A percentile compares a stretch with the other conserved stretches of the same genome.
phyloP scores from a whole-genome alignment of 1,284 basidiomycete species.

The Heterobasidion parviporum region DNA sequence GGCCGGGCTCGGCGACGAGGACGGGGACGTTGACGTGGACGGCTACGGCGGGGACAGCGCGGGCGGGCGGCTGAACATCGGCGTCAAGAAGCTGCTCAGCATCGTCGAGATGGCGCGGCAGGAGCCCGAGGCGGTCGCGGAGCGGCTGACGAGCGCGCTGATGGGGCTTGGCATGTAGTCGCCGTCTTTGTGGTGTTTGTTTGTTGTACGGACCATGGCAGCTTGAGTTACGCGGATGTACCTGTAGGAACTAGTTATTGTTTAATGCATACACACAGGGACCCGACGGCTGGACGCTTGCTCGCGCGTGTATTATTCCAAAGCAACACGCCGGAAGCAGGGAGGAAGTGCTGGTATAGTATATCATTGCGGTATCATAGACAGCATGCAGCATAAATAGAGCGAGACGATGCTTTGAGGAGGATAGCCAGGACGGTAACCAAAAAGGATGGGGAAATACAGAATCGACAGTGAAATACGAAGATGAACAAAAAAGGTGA shows the following conservation, averaged over 20 bases:
- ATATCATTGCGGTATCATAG: not conserved
- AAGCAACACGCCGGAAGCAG: not conserved
- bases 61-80: conserved; percentile 57
- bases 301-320: not conserved
- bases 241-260: not conserved
- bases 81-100: conserved; percentile 91
- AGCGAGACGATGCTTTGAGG: not conserved
- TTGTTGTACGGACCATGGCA: not conserved
- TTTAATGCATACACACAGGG: not conserved
- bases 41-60: conserved; percentile 23
- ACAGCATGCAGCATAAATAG: not conserved
- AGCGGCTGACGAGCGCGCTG: conserved; percentile 64
- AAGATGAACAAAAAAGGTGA: not conserved
- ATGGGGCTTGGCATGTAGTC: conserved; percentile 48
- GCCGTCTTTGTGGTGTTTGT: not conserved
- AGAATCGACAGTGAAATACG: not conserved
- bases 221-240: not conserved
- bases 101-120: conserved; percentile 96
- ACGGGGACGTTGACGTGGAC: conserved; percentile 14
- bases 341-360: not conserved
- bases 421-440: not conserved
- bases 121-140: conserved; percentile 76
- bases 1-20: conserved; percentile 50
- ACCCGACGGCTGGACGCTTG: too few species aligned
- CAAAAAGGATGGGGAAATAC: not conserved